These are phyloP conservation scores for Plantago elongata DNA, from an alignment of 257 asterid genomes.

Conservation along the genomic window DNA sequence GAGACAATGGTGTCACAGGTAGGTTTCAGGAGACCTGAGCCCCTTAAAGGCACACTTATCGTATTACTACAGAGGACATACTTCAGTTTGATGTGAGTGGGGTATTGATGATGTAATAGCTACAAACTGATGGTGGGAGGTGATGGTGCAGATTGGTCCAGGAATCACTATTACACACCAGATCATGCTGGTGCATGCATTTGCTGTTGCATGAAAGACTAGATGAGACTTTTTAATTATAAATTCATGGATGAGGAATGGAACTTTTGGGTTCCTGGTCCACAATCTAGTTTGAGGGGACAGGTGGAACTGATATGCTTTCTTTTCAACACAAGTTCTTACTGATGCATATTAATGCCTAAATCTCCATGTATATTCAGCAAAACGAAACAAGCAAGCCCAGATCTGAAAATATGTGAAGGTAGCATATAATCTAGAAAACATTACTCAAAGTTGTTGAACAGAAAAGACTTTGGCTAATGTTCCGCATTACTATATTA, in stretches of 20 bases:
- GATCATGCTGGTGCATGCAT: too few relatives aligned
- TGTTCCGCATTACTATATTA: background rate
- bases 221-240: background rate
- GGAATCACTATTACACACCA: background rate
- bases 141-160: background rate
- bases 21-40: too few relatives aligned
- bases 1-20: too few relatives aligned
- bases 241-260: background rate
- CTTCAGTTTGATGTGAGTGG: background rate
- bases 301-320: background rate
- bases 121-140: background rate
- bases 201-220: too few relatives aligned
- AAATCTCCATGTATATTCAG: background rate
- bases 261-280: background rate
- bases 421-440: background rate
- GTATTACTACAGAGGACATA: too few relatives aligned
- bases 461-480: background rate
- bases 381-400: background rate
- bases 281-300: background rate
- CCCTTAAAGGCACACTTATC: too few relatives aligned
- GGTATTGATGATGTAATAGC: background rate
- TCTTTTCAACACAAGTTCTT: background rate
- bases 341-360: background rate
- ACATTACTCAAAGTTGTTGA: background rate
- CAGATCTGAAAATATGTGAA: background rate